These are phyloP conservation scores for Schizosaccharomyces lindneri DNA, from an alignment of 805 yeast species.

Conservation along the genomic window DNA sequence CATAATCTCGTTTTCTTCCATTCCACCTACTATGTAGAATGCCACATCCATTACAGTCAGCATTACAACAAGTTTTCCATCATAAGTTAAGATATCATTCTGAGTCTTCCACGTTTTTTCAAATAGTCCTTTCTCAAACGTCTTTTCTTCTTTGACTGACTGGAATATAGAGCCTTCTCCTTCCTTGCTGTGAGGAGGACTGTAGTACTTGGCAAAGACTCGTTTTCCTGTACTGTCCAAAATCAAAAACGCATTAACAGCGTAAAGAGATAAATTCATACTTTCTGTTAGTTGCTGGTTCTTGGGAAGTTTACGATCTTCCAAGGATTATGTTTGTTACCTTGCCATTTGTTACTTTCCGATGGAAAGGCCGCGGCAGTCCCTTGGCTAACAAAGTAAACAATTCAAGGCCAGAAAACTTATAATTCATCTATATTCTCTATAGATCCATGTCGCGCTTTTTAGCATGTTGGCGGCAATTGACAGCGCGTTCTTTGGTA, in stretches of 20 bases:
- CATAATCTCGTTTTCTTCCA: slow-evolving; percentile 68
- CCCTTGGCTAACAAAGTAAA: no score
- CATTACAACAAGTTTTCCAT: slow-evolving; percentile 59
- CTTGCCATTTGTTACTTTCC: no score
- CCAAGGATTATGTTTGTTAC: no score
- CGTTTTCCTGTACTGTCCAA: slow-evolving; percentile 64
- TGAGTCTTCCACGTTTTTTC: slow-evolving; percentile 57
- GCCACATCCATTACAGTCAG: slow-evolving; percentile 60
- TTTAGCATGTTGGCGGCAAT: neutral
- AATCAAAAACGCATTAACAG: slow-evolving; percentile 57
- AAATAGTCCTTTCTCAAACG: slow-evolving; percentile 52
- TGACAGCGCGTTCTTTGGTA: neutral
- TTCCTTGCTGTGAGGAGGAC: slow-evolving; percentile 26
- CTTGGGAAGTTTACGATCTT: neutral
- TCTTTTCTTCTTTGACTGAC: slow-evolving; percentile 36
- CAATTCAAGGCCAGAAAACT: no score
- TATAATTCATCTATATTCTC: no score
- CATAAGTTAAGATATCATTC: slow-evolving; percentile 58
- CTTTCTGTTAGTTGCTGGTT: slow-evolving; percentile 4
- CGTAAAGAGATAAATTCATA: slow-evolving; percentile 26
- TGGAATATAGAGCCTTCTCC: slow-evolving; percentile 13
- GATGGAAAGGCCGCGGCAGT: neutral
- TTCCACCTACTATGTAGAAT: slow-evolving; percentile 42
- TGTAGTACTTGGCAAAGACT: slow-evolving; percentile 63
- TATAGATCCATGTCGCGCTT: neutral